These are phyloP conservation scores for Datura wrightii DNA, from an alignment of 257 asterid genomes.

Conservation along the genomic window DNA sequence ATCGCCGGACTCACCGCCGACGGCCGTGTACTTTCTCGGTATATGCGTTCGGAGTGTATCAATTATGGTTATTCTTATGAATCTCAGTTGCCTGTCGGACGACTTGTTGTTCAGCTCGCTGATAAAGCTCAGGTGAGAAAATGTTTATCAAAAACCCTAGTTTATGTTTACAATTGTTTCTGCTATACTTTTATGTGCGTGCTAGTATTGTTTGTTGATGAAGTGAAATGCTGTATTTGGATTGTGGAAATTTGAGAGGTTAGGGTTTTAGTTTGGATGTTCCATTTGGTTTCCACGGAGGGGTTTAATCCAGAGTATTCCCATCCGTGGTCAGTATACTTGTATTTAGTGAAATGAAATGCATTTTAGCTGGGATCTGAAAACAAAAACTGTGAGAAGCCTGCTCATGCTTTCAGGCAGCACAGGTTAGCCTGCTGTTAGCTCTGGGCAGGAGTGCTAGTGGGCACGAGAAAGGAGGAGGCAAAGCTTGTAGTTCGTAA, in stretches of 20 bases:
- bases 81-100: slow-evolving; percentile 83
- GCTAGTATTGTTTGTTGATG: not conserved
- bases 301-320: not conserved
- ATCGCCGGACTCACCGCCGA: slow-evolving; percentile 99
- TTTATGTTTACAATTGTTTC: not conserved
- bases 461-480: too few relatives aligned
- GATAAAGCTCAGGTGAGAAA: slow-evolving; percentile 92
- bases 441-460: too few relatives aligned
- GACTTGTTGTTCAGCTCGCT: slow-evolving; percentile 95
- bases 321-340: not conserved
- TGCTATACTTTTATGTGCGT: not conserved
- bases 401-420: too few relatives aligned
- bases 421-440: too few relatives aligned
- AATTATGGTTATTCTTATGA: slow-evolving; percentile 81
- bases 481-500: too few relatives aligned
- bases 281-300: not conserved
- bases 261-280: not conserved
- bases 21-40: slow-evolving; percentile 93
- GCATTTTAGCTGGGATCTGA: not conserved
- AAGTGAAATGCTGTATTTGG: not conserved
- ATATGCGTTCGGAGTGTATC: slow-evolving; percentile 93
- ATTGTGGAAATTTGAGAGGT: not conserved
- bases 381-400: not conserved
- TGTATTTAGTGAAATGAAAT: not conserved
- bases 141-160: slow-evolving; percentile 38